Conservation (phyloP, 805 yeast genomes). For the Schwanniomyces yamadae region DNA sequence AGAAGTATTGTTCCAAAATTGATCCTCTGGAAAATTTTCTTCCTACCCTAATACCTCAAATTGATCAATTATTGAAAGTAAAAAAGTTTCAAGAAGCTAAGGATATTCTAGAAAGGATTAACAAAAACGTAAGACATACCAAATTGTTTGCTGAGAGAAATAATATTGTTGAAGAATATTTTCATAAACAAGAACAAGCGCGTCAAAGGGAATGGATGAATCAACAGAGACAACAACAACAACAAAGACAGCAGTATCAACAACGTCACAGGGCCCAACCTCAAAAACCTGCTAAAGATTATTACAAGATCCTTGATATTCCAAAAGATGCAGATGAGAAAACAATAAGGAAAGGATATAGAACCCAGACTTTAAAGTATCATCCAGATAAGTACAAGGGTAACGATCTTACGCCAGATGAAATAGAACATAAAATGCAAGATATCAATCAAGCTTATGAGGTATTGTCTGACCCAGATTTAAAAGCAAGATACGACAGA, state of each 20-base stretch:
- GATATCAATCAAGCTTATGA: constrained; percentile 93
- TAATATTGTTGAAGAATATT: constrained; percentile 27
- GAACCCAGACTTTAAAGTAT: constrained; percentile 71
- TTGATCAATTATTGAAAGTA: constrained; percentile 35
- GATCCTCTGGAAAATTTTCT: constrained; percentile 26
- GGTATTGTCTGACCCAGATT: constrained; percentile 65
- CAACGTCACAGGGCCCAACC: constrained; percentile 31
- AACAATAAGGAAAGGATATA: constrained; percentile 77
- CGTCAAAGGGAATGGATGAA: constrained; percentile 27
- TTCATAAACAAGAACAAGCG: constrained; percentile 28
- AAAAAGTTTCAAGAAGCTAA: constrained; percentile 40
- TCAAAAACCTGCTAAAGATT: constrained; percentile 55
- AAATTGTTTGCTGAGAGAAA: constrained; percentile 34
- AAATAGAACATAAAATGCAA: constrained; percentile 82
- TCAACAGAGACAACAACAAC: constrained; percentile 40
- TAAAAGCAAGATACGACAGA: constrained; percentile 63
- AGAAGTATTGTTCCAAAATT: constrained; percentile 23
- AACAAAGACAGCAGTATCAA: constrained; percentile 43
- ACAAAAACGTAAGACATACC: constrained; percentile 38
- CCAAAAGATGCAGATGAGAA: constrained; percentile 63
- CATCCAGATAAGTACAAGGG: constrained; percentile 90
- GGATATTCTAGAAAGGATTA: constrained; percentile 31
- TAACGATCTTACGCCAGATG: constrained; percentile 61
- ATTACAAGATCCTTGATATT: constrained; percentile 76
- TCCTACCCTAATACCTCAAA: constrained; percentile 36